phyloP scores from a whole-genome alignment of 768 basidiomycete species.

The Rossbeevera mucosa region DNA sequence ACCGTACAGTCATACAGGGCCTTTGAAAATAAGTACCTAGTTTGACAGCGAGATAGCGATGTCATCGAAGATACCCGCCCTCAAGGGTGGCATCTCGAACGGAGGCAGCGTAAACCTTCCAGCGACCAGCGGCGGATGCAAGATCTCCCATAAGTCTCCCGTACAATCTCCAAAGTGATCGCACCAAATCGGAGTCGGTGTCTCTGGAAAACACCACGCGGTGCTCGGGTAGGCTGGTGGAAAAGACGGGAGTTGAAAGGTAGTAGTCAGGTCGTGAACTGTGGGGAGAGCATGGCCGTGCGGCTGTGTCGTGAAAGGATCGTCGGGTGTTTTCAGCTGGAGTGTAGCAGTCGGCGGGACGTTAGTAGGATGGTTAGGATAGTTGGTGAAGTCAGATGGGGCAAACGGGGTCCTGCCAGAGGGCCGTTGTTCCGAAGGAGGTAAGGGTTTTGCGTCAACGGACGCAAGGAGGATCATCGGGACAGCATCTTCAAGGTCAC shows the following conservation, averaged over 20 bases:
- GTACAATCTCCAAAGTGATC: conserved; percentile 21
- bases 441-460: conserved; percentile 22
- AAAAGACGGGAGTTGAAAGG: conserved; percentile 16
- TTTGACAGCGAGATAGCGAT: neutral
- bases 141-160: conserved; percentile 23
- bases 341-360: neutral
- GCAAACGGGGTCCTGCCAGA: conserved; percentile 13
- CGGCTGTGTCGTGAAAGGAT: conserved; percentile 15
- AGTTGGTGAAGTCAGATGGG: conserved; percentile 7
- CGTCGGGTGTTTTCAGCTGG: conserved; percentile 1
- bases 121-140: conserved; percentile 23
- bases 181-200: conserved; percentile 26
- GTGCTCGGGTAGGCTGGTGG: neutral
- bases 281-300: neutral
- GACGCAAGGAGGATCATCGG: conserved; percentile 25
- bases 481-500: conserved; percentile 5
- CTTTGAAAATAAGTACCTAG: conserved; percentile 1
- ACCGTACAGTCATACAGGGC: neutral
- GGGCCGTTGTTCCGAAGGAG: conserved; percentile 6
- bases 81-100: conserved; percentile 21
- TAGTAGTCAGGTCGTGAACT: neutral
- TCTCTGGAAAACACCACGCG: conserved; percentile 13
- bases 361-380: conserved; percentile 8
- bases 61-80: conserved; percentile 10
- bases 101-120: conserved; percentile 19